A percentile compares a stretch with the other conserved stretches of the same genome.
Evolutionary conservation across 2,329 filamentous ascomycete species (phyloP).

Genomic region (Sclerotinia subarctica): DNA sequence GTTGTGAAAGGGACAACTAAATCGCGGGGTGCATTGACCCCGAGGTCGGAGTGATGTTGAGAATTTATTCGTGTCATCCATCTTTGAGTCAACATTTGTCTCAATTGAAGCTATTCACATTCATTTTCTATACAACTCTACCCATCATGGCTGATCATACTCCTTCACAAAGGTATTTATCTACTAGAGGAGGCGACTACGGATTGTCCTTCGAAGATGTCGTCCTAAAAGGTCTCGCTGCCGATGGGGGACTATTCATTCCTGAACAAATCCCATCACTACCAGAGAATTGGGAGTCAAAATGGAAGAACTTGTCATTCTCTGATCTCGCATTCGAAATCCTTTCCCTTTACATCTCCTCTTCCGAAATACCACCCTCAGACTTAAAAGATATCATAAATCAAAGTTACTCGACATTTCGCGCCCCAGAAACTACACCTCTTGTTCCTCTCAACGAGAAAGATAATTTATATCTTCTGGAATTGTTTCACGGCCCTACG

Average conservation of each 20-base stretch:
- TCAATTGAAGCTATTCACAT: conserved; percentile 10
- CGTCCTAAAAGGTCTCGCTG: conserved; percentile 82
- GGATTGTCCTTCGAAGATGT: conserved; percentile 85
- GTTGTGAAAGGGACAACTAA: not conserved
- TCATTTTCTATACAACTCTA: not conserved
- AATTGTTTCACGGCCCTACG: conserved; percentile 94
- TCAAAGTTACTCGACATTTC: conserved; percentile 86
- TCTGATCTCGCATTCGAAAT: conserved; percentile 79
- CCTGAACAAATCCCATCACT: conserved; percentile 74
- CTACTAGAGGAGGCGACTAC: conserved; percentile 60
- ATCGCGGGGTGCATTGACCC: not conserved
- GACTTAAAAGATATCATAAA: conserved; percentile 82
- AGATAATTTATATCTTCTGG: conserved; percentile 77
- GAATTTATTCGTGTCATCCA: conserved; percentile 7
- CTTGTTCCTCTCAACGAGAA: conserved; percentile 69
- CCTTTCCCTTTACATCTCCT: conserved; percentile 82
- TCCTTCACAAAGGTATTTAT: conserved; percentile 59
- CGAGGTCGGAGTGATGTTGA: conserved; percentile 5
- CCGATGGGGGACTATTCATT: conserved; percentile 85
- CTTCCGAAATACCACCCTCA: conserved; percentile 72
- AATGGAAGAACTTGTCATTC: conserved; percentile 77
- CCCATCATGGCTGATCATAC: conserved; percentile 38
- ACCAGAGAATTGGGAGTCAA: conserved; percentile 59
- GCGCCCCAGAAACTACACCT: conserved; percentile 73
- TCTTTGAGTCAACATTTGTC: not conserved